Evolutionary conservation across 345 rosid genomes (phyloP).

Genomic region (Hypericum perforatum): DNA sequence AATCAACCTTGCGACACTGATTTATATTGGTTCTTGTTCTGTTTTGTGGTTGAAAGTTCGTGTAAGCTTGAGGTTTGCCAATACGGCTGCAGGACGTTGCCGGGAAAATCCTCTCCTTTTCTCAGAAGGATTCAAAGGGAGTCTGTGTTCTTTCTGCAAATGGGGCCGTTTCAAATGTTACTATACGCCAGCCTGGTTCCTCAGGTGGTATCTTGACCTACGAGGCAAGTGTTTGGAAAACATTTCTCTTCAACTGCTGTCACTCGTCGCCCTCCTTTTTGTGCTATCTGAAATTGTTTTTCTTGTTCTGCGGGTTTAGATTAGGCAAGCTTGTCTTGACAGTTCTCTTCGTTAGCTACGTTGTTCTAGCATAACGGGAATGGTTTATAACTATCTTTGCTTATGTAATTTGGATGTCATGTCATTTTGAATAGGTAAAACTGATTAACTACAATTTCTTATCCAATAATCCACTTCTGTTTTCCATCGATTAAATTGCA

Average conservation of each 20-base stretch:
- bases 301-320: background rate
- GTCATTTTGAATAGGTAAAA: too few relatives aligned
- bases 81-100: slow-evolving; percentile 47
- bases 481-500: slow-evolving; percentile 15
- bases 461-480: background rate
- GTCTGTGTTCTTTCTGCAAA: slow-evolving; percentile 55
- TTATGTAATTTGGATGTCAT: too few relatives aligned
- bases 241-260: too few relatives aligned
- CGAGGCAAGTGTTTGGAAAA: slow-evolving; percentile 40
- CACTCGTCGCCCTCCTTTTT: background rate
- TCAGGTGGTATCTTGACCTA: slow-evolving; percentile 30
- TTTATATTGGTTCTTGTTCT: background rate
- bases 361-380: too few relatives aligned
- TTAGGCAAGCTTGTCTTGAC: too few relatives aligned
- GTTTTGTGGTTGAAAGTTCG: background rate
- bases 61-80: too few relatives aligned
- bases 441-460: too few relatives aligned
- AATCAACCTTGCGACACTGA: background rate
- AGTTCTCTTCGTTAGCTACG: too few relatives aligned
- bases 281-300: background rate
- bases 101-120: slow-evolving; percentile 33
- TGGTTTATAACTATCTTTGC: too few relatives aligned
- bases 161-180: slow-evolving; percentile 56
- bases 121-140: slow-evolving; percentile 46
- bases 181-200: slow-evolving; percentile 44